Evolutionary conservation across 2,329 filamentous ascomycete species (phyloP).

Genomic region (Colletotrichum tofieldiae): DNA sequence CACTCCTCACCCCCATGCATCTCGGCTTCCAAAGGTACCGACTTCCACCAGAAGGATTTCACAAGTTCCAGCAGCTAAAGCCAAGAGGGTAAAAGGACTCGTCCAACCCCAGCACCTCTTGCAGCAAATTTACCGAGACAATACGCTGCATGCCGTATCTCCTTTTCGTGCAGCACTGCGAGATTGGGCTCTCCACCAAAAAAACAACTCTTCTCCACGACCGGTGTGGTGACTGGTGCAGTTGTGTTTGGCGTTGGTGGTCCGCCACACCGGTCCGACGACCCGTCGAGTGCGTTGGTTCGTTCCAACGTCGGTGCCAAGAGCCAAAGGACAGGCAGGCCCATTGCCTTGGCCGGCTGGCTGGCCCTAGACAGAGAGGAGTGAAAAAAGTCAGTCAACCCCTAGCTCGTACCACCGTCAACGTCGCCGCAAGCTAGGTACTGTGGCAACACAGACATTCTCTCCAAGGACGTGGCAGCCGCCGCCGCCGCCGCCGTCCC

Average conservation of each 20-base stretch:
- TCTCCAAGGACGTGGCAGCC: not conserved
- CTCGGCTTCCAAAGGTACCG: not conserved
- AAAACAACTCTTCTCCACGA: constrained; percentile 1
- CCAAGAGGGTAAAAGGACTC: not conserved
- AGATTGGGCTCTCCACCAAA: constrained; percentile 23
- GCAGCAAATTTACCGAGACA: constrained; percentile 26
- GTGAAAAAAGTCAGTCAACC: not conserved
- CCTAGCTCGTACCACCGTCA: constrained; percentile 1
- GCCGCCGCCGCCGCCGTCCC: not conserved
- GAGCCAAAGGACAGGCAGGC: not conserved
- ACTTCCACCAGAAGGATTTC: not conserved
- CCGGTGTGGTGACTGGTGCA: constrained; percentile 2
- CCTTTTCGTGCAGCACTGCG: constrained; percentile 26
- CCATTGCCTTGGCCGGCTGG: not conserved
- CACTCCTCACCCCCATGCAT: not conserved
- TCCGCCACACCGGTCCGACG: not conserved
- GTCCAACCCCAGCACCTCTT: not conserved
- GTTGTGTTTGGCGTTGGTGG: not conserved
- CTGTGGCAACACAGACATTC: not conserved
- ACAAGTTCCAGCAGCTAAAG: not conserved
- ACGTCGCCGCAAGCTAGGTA: not conserved
- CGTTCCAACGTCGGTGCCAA: not conserved
- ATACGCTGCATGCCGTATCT: constrained; percentile 27
- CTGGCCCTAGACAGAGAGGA: not conserved
- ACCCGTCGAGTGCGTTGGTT: constrained; percentile 3